phyloP scores from a whole-genome alignment of 2,329 filamentous ascomycete species.

The Cyclaneusma minus region DNA sequence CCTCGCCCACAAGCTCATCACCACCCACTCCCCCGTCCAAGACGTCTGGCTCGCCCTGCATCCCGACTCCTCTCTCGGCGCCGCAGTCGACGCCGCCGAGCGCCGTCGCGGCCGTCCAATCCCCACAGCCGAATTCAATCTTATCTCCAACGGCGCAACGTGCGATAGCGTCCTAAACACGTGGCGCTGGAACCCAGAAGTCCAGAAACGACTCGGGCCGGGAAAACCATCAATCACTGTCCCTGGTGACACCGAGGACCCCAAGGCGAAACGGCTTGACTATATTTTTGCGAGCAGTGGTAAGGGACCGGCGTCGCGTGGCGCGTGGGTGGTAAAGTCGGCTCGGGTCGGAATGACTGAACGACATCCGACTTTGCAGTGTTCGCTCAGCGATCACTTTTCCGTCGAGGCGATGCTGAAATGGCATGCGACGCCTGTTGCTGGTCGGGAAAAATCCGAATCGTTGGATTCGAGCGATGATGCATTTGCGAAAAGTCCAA shows the following conservation, averaged over 20 bases:
- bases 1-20: constrained; percentile 70
- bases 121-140: constrained; percentile 64
- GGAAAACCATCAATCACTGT: constrained; percentile 46
- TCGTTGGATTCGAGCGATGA: constrained; percentile 10
- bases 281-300: constrained; percentile 74
- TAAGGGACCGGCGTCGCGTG: constrained; percentile 15
- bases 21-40: constrained; percentile 57
- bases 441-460: constrained; percentile 9
- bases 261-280: constrained; percentile 72
- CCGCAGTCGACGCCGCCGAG: constrained; percentile 52
- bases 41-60: constrained; percentile 79
- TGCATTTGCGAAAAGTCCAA: constrained; percentile 12
- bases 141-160: constrained; percentile 69
- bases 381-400: constrained; percentile 90
- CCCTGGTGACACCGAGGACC: constrained; percentile 51
- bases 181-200: constrained; percentile 71
- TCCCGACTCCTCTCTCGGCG: constrained; percentile 69
- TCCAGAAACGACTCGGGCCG: constrained; percentile 51
- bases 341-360: constrained; percentile 66
- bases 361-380: constrained; percentile 65
- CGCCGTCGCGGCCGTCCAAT: constrained; percentile 47
- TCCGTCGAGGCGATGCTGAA: constrained; percentile 67
- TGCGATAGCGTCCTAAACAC: constrained; percentile 81
- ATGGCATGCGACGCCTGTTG: constrained; percentile 4
- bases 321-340: constrained; percentile 52